phyloP scores from a whole-genome alignment of 768 basidiomycete species.

The Suillus variegatus region DNA sequence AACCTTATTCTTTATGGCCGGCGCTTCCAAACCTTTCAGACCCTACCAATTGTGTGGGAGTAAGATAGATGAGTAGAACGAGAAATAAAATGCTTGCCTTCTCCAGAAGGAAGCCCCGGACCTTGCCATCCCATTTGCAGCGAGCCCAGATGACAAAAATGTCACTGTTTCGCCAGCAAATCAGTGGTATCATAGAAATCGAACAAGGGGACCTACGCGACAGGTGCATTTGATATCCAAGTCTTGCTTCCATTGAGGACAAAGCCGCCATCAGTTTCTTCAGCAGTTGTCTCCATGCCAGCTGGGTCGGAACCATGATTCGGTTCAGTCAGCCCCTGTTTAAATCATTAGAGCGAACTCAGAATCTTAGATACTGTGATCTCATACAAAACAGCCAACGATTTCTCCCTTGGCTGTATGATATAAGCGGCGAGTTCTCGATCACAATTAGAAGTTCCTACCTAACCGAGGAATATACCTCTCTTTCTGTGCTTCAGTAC shows the following conservation, averaged over 20 bases:
- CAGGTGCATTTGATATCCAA: slow-evolving; percentile 95
- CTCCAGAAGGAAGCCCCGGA: slow-evolving; percentile 89
- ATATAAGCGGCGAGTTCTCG: slow-evolving; percentile 11
- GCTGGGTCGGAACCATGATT: slow-evolving; percentile 97
- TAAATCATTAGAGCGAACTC: slow-evolving; percentile 7
- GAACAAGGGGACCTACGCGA: slow-evolving; percentile 59
- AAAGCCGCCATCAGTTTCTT: slow-evolving; percentile 83
- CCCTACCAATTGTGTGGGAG: slow-evolving; percentile 49
- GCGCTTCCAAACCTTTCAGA: slow-evolving; percentile 77
- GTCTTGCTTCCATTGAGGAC: slow-evolving; percentile 91
- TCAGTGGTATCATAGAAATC: slow-evolving; percentile 11
- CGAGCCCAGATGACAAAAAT: slow-evolving; percentile 93
- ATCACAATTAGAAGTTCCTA: slow-evolving; percentile 26
- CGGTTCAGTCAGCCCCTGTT: slow-evolving; percentile 90
- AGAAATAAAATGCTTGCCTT: slow-evolving; percentile 52
- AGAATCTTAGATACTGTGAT: slow-evolving; percentile 1
- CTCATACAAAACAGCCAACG: slow-evolving; percentile 87
- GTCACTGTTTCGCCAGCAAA: slow-evolving; percentile 50
- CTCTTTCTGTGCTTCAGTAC: slow-evolving; percentile 86
- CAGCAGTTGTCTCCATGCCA: slow-evolving; percentile 95
- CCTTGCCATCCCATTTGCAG: slow-evolving; percentile 90
- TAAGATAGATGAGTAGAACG: background rate
- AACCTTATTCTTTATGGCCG: slow-evolving; percentile 90
- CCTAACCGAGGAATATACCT: slow-evolving; percentile 87
- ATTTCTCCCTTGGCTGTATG: slow-evolving; percentile 76